These are phyloP conservation scores for Intubia oerlemansii DNA, from an alignment of 2,329 filamentous ascomycete genomes.

Conservation along the genomic window DNA sequence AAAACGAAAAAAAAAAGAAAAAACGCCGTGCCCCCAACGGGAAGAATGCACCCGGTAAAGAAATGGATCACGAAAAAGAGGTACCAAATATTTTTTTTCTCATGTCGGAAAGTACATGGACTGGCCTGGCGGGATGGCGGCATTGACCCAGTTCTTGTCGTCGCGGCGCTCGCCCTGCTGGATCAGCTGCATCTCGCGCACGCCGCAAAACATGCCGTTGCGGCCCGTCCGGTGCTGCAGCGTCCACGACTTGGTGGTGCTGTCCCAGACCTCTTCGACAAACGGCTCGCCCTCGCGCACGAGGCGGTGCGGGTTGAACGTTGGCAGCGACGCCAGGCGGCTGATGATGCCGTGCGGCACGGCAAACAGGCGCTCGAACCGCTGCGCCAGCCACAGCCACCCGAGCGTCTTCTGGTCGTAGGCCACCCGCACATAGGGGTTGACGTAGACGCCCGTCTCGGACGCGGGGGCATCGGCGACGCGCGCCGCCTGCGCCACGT, in stretches of 20 bases:
- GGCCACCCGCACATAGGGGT: slow-evolving; percentile 52
- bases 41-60: too few relatives aligned
- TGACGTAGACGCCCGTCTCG: slow-evolving; percentile 46
- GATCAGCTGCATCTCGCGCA: slow-evolving; percentile 24
- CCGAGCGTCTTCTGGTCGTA: slow-evolving; percentile 35
- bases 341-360: slow-evolving; percentile 18
- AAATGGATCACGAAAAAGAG: not conserved
- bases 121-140: slow-evolving; percentile 14
- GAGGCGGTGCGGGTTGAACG: slow-evolving; percentile 37
- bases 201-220: slow-evolving; percentile 33
- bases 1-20: not conserved
- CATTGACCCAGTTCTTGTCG: slow-evolving; percentile 16
- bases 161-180: slow-evolving; percentile 10
- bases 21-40: too few relatives aligned
- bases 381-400: slow-evolving; percentile 36
- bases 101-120: slow-evolving; percentile 11
- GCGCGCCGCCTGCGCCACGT: slow-evolving; percentile 19
- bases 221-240: slow-evolving; percentile 21
- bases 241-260: slow-evolving; percentile 15
- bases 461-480: slow-evolving; percentile 12
- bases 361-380: slow-evolving; percentile 36
- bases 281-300: slow-evolving; percentile 36
- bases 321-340: slow-evolving; percentile 20
- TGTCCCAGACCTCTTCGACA: slow-evolving; percentile 26
- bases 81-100: too few relatives aligned